These are phyloP conservation scores for Cyathus striatus DNA, from an alignment of 768 basidiomycete species.

Conservation along the genomic window DNA sequence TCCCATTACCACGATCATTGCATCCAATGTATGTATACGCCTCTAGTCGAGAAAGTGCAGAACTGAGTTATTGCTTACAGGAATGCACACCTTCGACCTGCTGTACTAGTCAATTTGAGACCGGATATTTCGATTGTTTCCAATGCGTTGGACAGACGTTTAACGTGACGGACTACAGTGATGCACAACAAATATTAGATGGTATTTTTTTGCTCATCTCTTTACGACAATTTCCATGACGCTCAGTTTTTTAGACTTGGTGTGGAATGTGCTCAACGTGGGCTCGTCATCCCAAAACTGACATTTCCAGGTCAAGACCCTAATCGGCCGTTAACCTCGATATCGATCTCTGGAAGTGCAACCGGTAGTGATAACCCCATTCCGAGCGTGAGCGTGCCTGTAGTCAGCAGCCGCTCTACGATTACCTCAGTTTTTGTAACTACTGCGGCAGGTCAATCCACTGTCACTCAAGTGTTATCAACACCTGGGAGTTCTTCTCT, in stretches of 20 bases:
- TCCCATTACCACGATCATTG: slow-evolving; percentile 15
- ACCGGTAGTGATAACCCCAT: background rate
- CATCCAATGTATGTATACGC: slow-evolving; percentile 10
- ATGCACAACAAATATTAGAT: slow-evolving; percentile 27
- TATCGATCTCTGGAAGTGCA: background rate
- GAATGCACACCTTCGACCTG: slow-evolving; percentile 24
- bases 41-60: background rate
- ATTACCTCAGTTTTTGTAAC: background rate
- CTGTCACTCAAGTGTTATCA: background rate
- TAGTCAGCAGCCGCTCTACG: background rate
- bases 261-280: slow-evolving; percentile 14
- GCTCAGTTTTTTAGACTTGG: slow-evolving; percentile 10
- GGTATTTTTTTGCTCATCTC: slow-evolving; percentile 17
- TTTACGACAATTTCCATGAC: background rate
- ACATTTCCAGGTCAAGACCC: slow-evolving; percentile 13
- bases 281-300: slow-evolving; percentile 15
- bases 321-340: background rate
- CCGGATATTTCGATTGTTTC: slow-evolving; percentile 35
- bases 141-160: slow-evolving; percentile 26
- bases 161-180: slow-evolving; percentile 22
- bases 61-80: slow-evolving; percentile 14
- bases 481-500: background rate
- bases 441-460: background rate
- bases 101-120: slow-evolving; percentile 34
- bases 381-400: background rate